Evolutionary conservation across 208 protist species (phyloP), one percentile per base, ranked within the genome.

Genomic region (Leishmania tarentolae): DNA sequence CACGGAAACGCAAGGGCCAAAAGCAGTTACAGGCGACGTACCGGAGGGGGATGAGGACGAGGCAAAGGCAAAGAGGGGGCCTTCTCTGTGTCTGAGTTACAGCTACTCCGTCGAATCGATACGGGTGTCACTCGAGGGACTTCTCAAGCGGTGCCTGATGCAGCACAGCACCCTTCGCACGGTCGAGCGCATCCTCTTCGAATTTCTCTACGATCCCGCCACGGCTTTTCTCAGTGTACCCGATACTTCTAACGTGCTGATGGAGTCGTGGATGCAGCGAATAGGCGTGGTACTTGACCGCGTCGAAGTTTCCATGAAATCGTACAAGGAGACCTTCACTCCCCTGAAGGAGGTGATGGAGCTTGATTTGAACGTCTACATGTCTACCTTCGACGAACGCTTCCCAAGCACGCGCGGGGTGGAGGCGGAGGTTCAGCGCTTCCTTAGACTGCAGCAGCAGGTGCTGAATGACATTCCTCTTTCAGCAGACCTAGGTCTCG

Each of bases 161-260:
- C 59, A 89, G 44, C 90, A 97, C 80, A 84, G 84, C 47, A 96
- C 95, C 73, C 88, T 98, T 44, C 97, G 94, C 63, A 93, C 97
- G 35, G 84, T 99, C 1, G 97, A 99, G 84, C 92, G 92, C 9
- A 83, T 85, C 37, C 78, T 98, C 69, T 96, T 98, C 82, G 94
- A 90, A 78, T 98, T 99, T 72, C 88, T 98, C 24, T 98, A 98
- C 88, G 90, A 96, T 84, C 90, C 91, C n/a, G 71, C 59, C 13
- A 97, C 89, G 1, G 93, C 93, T 0, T 94, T 95, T 81, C 80
- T 98, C 17, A 74, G 92, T 61, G 84, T 90, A 9, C 78, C 96
- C 31, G 71, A 77, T 70, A 65, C 75, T 8, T 83, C 91, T 13
- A 86, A 94, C 78, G 82, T 90, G 0, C 81, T 93, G 46, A 87